A percentile compares a stretch with the other conserved stretches of the same genome.
Conservation (phyloP, 441 rosid genomes). For the Mallotus japonicus region DNA sequence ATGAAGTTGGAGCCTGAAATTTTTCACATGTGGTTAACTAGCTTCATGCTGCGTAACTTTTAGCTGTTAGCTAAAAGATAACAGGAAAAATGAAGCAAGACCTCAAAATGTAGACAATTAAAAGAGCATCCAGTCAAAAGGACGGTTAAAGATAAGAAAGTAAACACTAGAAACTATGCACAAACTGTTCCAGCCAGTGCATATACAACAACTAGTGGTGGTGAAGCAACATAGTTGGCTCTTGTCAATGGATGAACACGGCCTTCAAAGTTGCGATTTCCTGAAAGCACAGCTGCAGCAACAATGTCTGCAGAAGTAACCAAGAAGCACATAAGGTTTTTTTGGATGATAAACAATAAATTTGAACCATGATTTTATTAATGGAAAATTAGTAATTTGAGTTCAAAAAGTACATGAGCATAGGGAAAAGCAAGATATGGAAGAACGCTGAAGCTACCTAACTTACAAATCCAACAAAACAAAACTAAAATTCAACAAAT, state of each 20-base stretch:
- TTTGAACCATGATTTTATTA: no score
- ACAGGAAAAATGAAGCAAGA: background rate
- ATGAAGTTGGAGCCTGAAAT: background rate
- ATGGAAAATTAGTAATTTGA: no score
- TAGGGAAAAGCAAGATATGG: background rate
- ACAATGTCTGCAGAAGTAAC: conserved; percentile 58
- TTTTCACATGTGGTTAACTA: background rate
- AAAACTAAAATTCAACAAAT: background rate
- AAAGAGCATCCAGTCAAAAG: background rate
- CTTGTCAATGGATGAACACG: conserved; percentile 95
- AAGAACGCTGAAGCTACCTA: background rate
- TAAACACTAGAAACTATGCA: background rate
- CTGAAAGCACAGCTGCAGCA: conserved; percentile 94
- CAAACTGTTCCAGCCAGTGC: conserved; percentile 98
- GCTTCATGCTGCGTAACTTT: background rate
- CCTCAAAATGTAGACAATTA: background rate
- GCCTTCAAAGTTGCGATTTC: conserved; percentile 94
- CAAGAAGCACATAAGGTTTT: no score
- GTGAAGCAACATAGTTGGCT: conserved; percentile 98
- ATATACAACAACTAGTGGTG: conserved; percentile 94
- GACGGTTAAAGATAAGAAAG: background rate
- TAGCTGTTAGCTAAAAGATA: background rate
- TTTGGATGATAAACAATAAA: no score
- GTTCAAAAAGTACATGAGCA: background rate
- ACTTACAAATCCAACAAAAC: background rate